A percentile compares a stretch with the other conserved stretches of the same genome.
phyloP scores from a whole-genome alignment of 306 rosid genomes.

The Gynostemma pentaphyllum region DNA sequence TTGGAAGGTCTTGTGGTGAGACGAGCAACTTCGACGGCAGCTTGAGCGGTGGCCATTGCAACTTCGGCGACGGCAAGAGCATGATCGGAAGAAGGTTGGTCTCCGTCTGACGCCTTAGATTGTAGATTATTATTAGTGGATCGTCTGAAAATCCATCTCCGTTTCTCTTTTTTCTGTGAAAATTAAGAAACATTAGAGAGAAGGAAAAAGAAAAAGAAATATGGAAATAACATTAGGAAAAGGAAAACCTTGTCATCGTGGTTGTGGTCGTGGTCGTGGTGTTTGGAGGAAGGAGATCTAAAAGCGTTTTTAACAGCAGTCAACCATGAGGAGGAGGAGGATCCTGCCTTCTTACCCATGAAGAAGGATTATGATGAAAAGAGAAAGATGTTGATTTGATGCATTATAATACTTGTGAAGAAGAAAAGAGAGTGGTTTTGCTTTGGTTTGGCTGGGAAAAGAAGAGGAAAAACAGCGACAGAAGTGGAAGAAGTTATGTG shows the following conservation, averaged over 20 bases:
- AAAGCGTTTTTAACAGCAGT: constrained; percentile 96
- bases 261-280: too few relatives aligned
- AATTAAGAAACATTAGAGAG: not conserved
- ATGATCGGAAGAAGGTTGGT: constrained; percentile 21
- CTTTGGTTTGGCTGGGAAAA: too few relatives aligned
- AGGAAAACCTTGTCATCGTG: constrained; percentile 69
- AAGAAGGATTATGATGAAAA: not conserved
- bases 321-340: constrained; percentile 92
- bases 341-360: constrained; percentile 88
- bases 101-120: constrained; percentile 16
- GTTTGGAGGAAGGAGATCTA: constrained; percentile 94
- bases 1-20: constrained; percentile 38
- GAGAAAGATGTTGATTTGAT: constrained; percentile 17
- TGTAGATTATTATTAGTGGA: constrained; percentile 34
- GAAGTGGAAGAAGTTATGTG: too few relatives aligned
- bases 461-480: not conserved
- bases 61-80: constrained; percentile 72
- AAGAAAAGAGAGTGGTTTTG: not conserved
- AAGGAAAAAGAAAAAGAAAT: not conserved
- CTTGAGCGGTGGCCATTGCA: constrained; percentile 78
- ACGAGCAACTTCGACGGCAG: constrained; percentile 60
- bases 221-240: too few relatives aligned
- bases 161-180: constrained; percentile 71
- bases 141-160: constrained; percentile 81
- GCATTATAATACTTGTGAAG: not conserved